phyloP scores from a whole-genome alignment of 495 filamentous ascomycete genomes.

The Xylaria cubensis region DNA sequence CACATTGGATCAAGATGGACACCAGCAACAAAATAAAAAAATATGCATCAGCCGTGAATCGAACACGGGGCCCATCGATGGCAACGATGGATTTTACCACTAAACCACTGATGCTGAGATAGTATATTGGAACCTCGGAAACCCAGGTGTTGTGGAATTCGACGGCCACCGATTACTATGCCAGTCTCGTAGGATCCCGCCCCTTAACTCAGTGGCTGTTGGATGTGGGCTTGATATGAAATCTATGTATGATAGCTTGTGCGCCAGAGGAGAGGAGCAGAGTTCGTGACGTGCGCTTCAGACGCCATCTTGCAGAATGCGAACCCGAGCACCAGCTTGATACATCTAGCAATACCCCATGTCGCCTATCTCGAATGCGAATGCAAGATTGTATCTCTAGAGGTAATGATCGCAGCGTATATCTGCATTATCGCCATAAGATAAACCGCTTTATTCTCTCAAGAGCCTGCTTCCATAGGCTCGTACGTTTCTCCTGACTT shows the following conservation, averaged over 20 bases:
- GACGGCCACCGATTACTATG: not conserved
- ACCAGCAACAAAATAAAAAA: not conserved
- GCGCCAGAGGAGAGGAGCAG: too few relatives aligned
- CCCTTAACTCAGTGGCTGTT: not conserved
- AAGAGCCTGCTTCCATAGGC: constrained; percentile 8
- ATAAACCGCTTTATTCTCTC: constrained; percentile 10
- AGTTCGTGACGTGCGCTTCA: not conserved
- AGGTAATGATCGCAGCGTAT: too few relatives aligned
- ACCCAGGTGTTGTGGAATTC: not conserved
- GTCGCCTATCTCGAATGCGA: too few relatives aligned
- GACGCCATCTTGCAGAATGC: too few relatives aligned
- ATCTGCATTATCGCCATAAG: not conserved
- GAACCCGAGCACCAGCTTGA: not conserved
- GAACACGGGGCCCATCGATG: constrained; percentile 60
- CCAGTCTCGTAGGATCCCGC: not conserved
- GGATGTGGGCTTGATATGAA: not conserved
- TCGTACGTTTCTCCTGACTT: not conserved
- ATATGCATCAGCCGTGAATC: constrained; percentile 56
- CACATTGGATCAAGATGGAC: not conserved
- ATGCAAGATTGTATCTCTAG: too few relatives aligned
- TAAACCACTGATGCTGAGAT: constrained; percentile 50
- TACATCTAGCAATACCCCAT: not conserved
- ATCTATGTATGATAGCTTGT: not conserved
- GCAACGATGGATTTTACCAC: constrained; percentile 62
- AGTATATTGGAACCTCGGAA: not conserved